Conservation (phyloP, 768 basidiomycete species). For the Porpolomopsis calyptriformis region DNA sequence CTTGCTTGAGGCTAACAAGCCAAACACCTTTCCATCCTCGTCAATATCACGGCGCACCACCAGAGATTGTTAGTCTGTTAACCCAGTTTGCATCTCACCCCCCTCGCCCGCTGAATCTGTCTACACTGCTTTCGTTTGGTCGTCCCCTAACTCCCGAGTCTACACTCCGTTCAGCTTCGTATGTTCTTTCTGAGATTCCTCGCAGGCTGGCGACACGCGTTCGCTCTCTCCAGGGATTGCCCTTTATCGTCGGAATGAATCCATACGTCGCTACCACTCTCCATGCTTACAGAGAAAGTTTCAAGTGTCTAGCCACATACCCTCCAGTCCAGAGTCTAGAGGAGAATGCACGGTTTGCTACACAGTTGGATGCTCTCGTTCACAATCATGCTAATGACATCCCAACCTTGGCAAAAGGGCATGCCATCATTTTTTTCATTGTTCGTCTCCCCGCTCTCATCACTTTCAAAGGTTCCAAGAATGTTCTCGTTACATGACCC, state of each 20-base stretch:
- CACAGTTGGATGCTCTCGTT: conserved; percentile 60
- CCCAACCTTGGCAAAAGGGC: conserved; percentile 87
- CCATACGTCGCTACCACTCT: conserved; percentile 71
- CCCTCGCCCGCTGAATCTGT: conserved; percentile 61
- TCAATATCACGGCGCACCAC: conserved; percentile 31
- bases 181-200: conserved; percentile 68
- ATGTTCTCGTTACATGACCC: conserved; percentile 72
- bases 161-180: conserved; percentile 62
- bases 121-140: conserved; percentile 64
- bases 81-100: conserved; percentile 52
- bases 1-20: too few species aligned
- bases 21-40: conserved; percentile 1
- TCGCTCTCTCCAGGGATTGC: conserved; percentile 61
- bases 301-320: conserved; percentile 57
- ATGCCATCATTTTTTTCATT: conserved; percentile 11
- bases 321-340: conserved; percentile 52
- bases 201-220: conserved; percentile 66
- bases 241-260: conserved; percentile 85
- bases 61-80: conserved; percentile 48
- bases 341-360: conserved; percentile 61
- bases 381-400: conserved; percentile 78
- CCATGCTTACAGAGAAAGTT: conserved; percentile 58
- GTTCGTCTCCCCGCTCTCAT: conserved; percentile 5
- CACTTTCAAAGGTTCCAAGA: conserved; percentile 61
- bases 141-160: conserved; percentile 62